A percentile compares a stretch with the other conserved stretches of the same genome.
Evolutionary conservation across 1,284 basidiomycete genomes (phyloP).

Genomic region (Apiotrichum sp.): DNA sequence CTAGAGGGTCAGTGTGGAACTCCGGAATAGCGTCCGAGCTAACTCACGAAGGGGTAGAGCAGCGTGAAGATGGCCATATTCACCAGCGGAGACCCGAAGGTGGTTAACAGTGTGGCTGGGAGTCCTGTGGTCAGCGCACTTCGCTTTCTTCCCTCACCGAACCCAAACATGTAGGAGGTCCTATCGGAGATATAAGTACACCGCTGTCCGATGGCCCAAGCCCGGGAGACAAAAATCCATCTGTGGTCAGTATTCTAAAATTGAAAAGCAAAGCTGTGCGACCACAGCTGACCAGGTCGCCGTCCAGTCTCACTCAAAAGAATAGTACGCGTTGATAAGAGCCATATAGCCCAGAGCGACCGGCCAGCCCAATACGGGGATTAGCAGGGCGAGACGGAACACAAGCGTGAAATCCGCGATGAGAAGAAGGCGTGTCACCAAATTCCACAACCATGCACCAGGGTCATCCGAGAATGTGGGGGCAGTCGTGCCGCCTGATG

Average conservation of each 20-base stretch:
- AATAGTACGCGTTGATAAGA: slow-evolving; percentile 45
- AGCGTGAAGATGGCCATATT: slow-evolving; percentile 46
- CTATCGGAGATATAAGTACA: slow-evolving; percentile 38
- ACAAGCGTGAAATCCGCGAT: slow-evolving; percentile 46
- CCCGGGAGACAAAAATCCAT: slow-evolving; percentile 35
- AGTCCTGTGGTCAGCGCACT: slow-evolving; percentile 24
- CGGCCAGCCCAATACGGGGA: slow-evolving; percentile 37
- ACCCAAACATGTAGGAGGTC: slow-evolving; percentile 42
- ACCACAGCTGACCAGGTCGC: not conserved
- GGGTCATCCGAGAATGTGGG: slow-evolving; percentile 2
- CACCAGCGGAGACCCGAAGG: slow-evolving; percentile 43
- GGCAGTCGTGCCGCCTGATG: not conserved
- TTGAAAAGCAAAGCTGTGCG: slow-evolving; percentile 3
- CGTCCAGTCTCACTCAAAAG: slow-evolving; percentile 42
- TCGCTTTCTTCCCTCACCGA: slow-evolving; percentile 26
- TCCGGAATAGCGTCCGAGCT: not conserved
- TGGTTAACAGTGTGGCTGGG: slow-evolving; percentile 36
- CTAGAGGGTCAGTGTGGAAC: slow-evolving; percentile 14
- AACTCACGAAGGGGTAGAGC: slow-evolving; percentile 43
- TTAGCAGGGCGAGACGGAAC: slow-evolving; percentile 32
- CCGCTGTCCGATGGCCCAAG: slow-evolving; percentile 37
- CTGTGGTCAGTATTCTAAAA: slow-evolving; percentile 21
- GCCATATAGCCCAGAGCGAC: slow-evolving; percentile 38
- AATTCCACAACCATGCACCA: slow-evolving; percentile 24
- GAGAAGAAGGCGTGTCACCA: slow-evolving; percentile 36